phyloP scores from a whole-genome alignment of 305 asterid genomes.

The Solanum chacoense region DNA sequence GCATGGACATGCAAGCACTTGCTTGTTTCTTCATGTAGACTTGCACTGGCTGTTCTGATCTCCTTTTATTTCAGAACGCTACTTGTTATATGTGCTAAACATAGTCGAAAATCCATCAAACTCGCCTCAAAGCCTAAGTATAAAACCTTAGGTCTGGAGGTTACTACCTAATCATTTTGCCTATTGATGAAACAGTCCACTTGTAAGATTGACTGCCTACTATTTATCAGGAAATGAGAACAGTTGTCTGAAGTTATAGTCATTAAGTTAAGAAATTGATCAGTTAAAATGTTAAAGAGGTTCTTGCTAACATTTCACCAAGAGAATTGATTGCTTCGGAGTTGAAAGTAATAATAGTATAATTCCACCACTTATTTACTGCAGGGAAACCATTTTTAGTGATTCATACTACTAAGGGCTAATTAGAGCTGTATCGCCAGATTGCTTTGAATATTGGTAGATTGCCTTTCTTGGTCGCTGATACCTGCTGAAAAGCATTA shows the following conservation, averaged over 20 bases:
- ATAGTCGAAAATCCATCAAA: not conserved
- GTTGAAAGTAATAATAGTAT: not conserved
- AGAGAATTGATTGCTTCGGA: not conserved
- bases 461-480: not conserved
- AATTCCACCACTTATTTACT: not conserved
- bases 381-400: not conserved
- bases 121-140: not conserved
- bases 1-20: not conserved
- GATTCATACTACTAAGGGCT: not conserved
- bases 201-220: not conserved
- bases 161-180: not conserved
- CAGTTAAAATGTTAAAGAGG: not conserved
- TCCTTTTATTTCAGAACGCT: not conserved
- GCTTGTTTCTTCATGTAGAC: not conserved
- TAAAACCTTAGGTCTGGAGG: not conserved
- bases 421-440: not conserved
- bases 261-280: not conserved
- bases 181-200: not conserved
- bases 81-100: not conserved
- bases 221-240: not conserved
- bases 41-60: not conserved
- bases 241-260: not conserved
- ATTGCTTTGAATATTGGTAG: not conserved
- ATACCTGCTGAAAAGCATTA: not conserved
- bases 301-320: not conserved